Conservation (phyloP, 352 stramenopile genomes). For the Peronospora tabacina region DNA sequence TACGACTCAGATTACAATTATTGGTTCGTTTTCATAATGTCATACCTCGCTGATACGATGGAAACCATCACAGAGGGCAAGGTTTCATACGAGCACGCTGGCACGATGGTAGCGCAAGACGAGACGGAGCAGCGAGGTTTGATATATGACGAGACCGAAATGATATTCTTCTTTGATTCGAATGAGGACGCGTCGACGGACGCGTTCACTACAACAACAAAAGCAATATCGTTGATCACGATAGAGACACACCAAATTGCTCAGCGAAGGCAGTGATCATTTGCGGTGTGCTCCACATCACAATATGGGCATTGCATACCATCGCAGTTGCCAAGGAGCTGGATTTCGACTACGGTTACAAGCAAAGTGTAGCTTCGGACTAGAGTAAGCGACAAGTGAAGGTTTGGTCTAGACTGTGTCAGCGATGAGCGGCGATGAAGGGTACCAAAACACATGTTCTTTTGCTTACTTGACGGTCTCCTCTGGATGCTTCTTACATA, state of each 20-base stretch:
- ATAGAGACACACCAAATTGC: constrained; percentile 53
- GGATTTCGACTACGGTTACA: constrained; percentile 59
- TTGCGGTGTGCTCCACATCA: constrained; percentile 85
- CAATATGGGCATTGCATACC: constrained; percentile 74
- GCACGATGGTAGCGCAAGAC: constrained; percentile 48
- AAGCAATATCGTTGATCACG: constrained; percentile 85
- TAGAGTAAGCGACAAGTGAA: constrained; percentile 38
- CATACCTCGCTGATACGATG: too few relatives aligned
- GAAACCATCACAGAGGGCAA: constrained; percentile 35
- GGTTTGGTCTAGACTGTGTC: too few relatives aligned
- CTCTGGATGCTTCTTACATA: too few relatives aligned
- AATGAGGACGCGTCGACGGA: constrained; percentile 85
- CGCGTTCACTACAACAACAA: constrained; percentile 88
- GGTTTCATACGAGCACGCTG: constrained; percentile 57
- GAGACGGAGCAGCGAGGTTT: constrained; percentile 54
- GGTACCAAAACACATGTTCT: too few relatives aligned
- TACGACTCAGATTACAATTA: too few relatives aligned
- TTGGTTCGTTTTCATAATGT: too few relatives aligned
- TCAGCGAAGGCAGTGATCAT: constrained; percentile 65
- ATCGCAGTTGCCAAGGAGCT: constrained; percentile 73
- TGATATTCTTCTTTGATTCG: constrained; percentile 88
- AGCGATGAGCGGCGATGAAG: constrained; percentile 2
- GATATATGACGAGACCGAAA: constrained; percentile 76
- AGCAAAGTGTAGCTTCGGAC: constrained; percentile 41
- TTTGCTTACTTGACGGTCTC: too few relatives aligned